Conservation (phyloP, 208 protist species). For the Trypanosoma scelopori region DNA sequence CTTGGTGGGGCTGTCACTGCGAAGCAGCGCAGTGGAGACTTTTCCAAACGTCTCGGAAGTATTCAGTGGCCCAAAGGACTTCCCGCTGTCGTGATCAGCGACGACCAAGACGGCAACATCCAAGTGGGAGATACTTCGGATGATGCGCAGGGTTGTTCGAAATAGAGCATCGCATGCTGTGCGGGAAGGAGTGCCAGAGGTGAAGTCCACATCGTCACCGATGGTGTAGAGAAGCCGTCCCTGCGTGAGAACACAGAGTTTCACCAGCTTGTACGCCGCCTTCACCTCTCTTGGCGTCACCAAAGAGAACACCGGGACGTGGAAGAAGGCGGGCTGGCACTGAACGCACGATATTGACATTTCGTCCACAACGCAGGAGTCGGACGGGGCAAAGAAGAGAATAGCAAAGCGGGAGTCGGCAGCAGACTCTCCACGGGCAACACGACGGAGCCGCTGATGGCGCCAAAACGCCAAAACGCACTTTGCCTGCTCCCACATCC, state of each 20-base stretch:
- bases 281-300: slow-evolving; percentile 2
- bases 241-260: slow-evolving; percentile 16
- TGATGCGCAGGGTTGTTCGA: neutral
- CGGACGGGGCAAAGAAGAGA: slow-evolving; percentile 11
- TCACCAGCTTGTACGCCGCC: neutral
- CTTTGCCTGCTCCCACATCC: slow-evolving; percentile 19
- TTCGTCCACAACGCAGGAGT: slow-evolving; percentile 2
- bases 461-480: slow-evolving; percentile 8
- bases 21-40: neutral
- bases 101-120: slow-evolving; percentile 7
- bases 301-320: slow-evolving; percentile 19
- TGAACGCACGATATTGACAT: slow-evolving; percentile 1
- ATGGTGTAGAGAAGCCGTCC: slow-evolving; percentile 1
- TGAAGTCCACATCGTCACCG: neutral
- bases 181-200: neutral
- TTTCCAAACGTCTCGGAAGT: slow-evolving; percentile 12
- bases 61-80: neutral
- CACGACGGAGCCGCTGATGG: slow-evolving; percentile 1
- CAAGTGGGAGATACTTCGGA: slow-evolving; percentile 17
- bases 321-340: slow-evolving; percentile 7
- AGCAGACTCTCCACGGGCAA: neutral
- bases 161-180: slow-evolving; percentile 1
- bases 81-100: neutral
- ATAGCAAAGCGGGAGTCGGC: neutral
- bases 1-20: neutral